Evolutionary conservation across 176 grass and related monocot genomes (phyloP).

Genomic region (Avena eriantha): DNA sequence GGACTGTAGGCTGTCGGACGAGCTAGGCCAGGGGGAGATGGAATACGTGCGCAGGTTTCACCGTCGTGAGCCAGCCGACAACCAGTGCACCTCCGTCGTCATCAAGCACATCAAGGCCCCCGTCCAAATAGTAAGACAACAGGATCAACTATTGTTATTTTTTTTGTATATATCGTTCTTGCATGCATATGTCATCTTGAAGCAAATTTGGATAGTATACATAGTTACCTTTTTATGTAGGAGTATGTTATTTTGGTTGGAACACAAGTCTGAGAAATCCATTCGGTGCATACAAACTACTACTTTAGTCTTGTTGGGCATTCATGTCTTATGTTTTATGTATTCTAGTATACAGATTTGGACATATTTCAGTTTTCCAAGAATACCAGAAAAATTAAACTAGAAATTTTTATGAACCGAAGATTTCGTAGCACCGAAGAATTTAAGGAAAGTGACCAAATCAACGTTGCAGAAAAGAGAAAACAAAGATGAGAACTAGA

Average conservation of each 20-base stretch:
- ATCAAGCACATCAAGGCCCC: conserved; percentile 79
- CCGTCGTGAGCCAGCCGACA: conserved; percentile 53
- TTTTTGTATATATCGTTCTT: not conserved
- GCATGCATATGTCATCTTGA: not conserved
- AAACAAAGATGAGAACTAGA: not conserved
- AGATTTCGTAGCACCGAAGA: not conserved
- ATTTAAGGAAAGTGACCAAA: not conserved
- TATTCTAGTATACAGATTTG: not conserved
- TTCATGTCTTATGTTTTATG: not conserved
- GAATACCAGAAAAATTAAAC: not conserved
- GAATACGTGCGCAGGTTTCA: conserved; percentile 65
- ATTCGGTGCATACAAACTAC: not conserved
- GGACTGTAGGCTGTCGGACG: conserved; percentile 61
- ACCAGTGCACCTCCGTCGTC: conserved; percentile 78
- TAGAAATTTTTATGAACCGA: not conserved
- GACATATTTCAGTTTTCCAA: not conserved
- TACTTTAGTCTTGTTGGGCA: not conserved
- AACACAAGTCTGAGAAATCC: not conserved
- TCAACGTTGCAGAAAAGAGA: not conserved
- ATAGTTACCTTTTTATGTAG: not conserved
- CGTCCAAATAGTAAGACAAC: conserved; percentile 61
- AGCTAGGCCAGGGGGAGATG: conserved; percentile 58
- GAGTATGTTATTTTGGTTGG: not conserved
- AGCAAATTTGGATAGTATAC: not conserved
- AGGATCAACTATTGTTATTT: not conserved